These are phyloP conservation scores for Tardiomyces digboiensis DNA, from an alignment of 1,139 yeast species.

Conservation along the genomic window DNA sequence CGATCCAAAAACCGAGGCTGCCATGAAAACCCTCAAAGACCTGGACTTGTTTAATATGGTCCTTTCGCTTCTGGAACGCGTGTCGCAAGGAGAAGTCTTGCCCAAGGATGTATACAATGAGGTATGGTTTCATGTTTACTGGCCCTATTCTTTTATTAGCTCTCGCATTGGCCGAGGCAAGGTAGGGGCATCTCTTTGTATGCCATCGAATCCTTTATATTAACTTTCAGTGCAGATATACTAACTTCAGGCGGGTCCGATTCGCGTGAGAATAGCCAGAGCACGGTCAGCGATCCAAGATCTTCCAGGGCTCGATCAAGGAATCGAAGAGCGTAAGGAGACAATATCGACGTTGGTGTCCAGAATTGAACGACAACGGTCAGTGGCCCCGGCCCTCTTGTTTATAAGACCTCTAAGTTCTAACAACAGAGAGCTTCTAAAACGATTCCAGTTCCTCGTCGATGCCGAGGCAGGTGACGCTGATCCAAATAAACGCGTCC, in stretches of 20 bases:
- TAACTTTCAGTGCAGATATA: background rate
- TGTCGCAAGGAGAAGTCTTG: slow-evolving; percentile 11
- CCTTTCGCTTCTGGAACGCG: slow-evolving; percentile 15
- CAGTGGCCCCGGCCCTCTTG: background rate
- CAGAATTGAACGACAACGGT: background rate
- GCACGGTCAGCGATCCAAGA: slow-evolving; percentile 12
- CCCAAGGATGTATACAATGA: slow-evolving; percentile 18
- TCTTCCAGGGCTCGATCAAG: slow-evolving; percentile 13
- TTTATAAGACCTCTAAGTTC: background rate
- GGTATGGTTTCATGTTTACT: background rate
- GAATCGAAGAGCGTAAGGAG: slow-evolving; percentile 9
- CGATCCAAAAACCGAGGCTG: background rate
- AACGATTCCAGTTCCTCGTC: background rate
- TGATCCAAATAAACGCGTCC: background rate
- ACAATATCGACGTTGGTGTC: background rate
- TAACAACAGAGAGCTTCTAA: background rate
- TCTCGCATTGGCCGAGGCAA: too few relatives aligned
- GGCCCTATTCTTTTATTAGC: too few relatives aligned
- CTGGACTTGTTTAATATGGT: slow-evolving; percentile 17
- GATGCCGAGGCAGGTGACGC: background rate
- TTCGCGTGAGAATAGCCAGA: slow-evolving; percentile 14
- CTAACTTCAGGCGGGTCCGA: slow-evolving; percentile 14
- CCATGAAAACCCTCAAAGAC: slow-evolving; percentile 1
- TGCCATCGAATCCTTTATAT: too few relatives aligned
- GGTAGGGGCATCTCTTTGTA: too few relatives aligned